Percentiles rank a stretch among this genome's conserved stretches.
Evolutionary conservation across 768 basidiomycete genomes (phyloP).

Genomic region (Leucosporidium yakuticum): DNA sequence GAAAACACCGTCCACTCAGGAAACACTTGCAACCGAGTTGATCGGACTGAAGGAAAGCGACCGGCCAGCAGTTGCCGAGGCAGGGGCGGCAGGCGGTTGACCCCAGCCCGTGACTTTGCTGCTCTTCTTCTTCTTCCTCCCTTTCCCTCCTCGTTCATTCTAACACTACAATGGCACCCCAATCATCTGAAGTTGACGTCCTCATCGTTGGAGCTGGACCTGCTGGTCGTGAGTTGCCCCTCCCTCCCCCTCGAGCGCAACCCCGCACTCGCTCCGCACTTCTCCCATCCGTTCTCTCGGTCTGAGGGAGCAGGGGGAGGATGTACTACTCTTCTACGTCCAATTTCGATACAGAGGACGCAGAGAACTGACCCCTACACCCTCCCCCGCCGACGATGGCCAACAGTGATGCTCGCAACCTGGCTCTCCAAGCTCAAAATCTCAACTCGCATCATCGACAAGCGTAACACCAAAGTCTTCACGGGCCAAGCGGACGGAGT

Average conservation of each 20-base stretch:
- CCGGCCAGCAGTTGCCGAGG: too few species aligned
- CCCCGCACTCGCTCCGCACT: too few species aligned
- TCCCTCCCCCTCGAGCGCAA: neutral
- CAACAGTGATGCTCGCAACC: constrained; percentile 29
- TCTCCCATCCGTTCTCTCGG: too few species aligned
- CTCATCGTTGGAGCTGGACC: constrained; percentile 32
- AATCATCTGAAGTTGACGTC: constrained; percentile 14
- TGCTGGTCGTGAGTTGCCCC: constrained; percentile 7
- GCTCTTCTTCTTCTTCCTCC: too few species aligned
- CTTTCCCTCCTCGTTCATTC: too few species aligned
- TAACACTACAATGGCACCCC: too few species aligned
- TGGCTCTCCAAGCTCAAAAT: constrained; percentile 32
- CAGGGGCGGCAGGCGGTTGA: too few species aligned
- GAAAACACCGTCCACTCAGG: too few species aligned
- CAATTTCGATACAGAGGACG: constrained; percentile 4
- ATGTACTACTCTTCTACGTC: neutral
- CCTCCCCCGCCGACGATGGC: neutral
- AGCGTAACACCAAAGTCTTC: constrained; percentile 10
- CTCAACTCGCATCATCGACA: constrained; percentile 23
- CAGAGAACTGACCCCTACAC: neutral
- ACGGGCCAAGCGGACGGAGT: constrained; percentile 22
- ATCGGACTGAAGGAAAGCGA: too few species aligned
- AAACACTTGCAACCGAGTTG: too few species aligned
- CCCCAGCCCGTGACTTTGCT: too few species aligned
- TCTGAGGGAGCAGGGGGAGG: constrained; percentile 10